These are phyloP conservation scores for Aschersonia sp. DNA, from an alignment of 2,329 filamentous ascomycete species.

Conservation along the genomic window DNA sequence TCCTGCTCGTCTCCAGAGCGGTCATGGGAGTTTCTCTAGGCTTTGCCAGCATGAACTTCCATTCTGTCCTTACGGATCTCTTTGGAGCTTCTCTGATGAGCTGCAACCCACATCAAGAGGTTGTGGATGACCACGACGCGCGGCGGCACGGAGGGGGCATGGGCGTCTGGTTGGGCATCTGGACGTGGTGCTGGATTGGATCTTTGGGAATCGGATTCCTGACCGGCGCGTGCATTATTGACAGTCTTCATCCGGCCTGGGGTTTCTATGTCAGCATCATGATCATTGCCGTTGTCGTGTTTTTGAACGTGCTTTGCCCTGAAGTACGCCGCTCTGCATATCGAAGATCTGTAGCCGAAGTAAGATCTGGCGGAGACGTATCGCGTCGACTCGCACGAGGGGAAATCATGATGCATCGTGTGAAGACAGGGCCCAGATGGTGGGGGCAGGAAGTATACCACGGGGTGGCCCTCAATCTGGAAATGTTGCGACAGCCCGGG, in stretches of 20 bases:
- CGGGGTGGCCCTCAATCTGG: slow-evolving; percentile 47
- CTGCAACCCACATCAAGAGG: slow-evolving; percentile 55
- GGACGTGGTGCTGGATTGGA: slow-evolving; percentile 64
- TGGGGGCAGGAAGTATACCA: slow-evolving; percentile 67
- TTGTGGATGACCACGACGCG: slow-evolving; percentile 52
- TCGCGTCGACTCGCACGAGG: slow-evolving; percentile 50
- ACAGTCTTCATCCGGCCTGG: slow-evolving; percentile 49
- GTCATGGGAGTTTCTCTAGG: slow-evolving; percentile 56
- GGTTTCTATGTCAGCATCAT: slow-evolving; percentile 63
- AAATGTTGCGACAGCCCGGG: slow-evolving; percentile 61
- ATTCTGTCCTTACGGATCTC: slow-evolving; percentile 56
- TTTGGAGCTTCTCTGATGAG: slow-evolving; percentile 67
- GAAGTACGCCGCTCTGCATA: slow-evolving; percentile 58
- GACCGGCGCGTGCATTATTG: slow-evolving; percentile 55
- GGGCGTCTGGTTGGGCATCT: slow-evolving; percentile 65
- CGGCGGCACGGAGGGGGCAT: slow-evolving; percentile 64
- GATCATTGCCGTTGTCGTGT: slow-evolving; percentile 46
- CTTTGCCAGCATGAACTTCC: slow-evolving; percentile 65
- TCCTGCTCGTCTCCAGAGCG: slow-evolving; percentile 47
- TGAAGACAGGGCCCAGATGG: slow-evolving; percentile 56
- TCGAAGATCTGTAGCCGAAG: slow-evolving; percentile 52
- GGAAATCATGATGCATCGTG: slow-evolving; percentile 63
- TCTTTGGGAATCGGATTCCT: slow-evolving; percentile 59
- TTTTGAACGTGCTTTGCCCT: slow-evolving; percentile 57
- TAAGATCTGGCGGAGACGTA: slow-evolving; percentile 35